A percentile compares a stretch with the other conserved stretches of the same genome.
Evolutionary conservation across 176 grass and related monocot species (phyloP).

Genomic region (Aegilops tauschii): DNA sequence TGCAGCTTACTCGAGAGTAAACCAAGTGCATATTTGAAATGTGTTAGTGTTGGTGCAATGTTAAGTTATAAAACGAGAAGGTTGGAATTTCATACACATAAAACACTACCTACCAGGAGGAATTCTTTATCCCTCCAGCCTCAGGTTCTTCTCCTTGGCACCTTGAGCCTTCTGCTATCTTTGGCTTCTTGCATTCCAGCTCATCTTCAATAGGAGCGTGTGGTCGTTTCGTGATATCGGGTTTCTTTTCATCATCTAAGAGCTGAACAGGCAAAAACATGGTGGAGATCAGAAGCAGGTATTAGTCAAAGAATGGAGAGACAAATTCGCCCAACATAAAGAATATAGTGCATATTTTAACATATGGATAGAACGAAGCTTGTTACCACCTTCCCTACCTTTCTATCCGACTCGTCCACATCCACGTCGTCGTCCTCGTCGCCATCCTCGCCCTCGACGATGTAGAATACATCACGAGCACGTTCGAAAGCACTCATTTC

Average conservation of each 20-base stretch:
- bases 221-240: neutral
- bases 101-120: neutral
- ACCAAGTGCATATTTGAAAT: neutral
- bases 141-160: neutral
- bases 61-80: neutral
- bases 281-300: neutral
- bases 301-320: neutral
- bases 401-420: too few relatives aligned
- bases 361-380: neutral
- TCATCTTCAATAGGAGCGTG: neutral
- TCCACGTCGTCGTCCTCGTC: neutral
- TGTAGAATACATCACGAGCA: neutral
- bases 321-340: too few relatives aligned
- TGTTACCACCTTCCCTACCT: neutral
- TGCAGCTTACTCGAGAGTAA: neutral
- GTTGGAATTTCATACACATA: too few relatives aligned
- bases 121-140: neutral
- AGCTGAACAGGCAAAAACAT: neutral
- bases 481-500: neutral
- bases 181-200: neutral
- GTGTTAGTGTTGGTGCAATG: neutral
- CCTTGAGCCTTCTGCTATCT: neutral
- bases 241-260: neutral
- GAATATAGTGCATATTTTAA: neutral
- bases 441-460: neutral